phyloP scores from a whole-genome alignment of 192 early-diverging fungal genomes.

The Coemansia javaensis region DNA sequence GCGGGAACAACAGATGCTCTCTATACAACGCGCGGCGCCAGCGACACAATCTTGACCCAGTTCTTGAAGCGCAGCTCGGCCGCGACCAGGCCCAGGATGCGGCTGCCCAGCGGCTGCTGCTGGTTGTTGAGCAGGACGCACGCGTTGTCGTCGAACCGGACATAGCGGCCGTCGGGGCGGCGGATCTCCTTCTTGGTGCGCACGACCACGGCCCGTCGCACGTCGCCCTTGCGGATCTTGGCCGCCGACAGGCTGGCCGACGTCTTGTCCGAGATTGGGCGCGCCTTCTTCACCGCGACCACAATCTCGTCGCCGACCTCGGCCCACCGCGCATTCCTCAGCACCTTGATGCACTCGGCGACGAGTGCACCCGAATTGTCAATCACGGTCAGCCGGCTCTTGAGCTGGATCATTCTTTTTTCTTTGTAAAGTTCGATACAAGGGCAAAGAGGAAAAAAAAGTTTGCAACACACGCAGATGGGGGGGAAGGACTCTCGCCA shows the following conservation, averaged over 20 bases:
- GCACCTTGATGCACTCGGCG: constrained; percentile 92
- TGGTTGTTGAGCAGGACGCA: constrained; percentile 91
- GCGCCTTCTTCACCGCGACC: constrained; percentile 89
- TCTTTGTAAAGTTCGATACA: too few species aligned
- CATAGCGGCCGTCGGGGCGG: constrained; percentile 85
- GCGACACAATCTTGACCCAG: constrained; percentile 91
- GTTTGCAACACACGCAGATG: too few species aligned
- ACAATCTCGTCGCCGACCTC: constrained; percentile 88
- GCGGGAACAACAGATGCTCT: neutral
- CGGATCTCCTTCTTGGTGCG: constrained; percentile 83
- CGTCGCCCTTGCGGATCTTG: constrained; percentile 91
- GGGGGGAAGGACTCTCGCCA: too few species aligned
- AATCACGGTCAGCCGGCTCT: constrained; percentile 84
- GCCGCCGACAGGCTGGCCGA: constrained; percentile 52
- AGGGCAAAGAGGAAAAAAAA: too few species aligned
- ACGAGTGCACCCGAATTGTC: constrained; percentile 94
- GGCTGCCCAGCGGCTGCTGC: constrained; percentile 89
- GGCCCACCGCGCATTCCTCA: constrained; percentile 72
- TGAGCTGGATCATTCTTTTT: constrained; percentile 67
- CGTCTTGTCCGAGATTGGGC: constrained; percentile 61
- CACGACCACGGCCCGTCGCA: constrained; percentile 84
- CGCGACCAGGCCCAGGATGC: constrained; percentile 86
- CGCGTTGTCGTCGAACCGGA: constrained; percentile 96
- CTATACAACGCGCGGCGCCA: constrained; percentile 83
- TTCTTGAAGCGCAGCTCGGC: constrained; percentile 87